Evolutionary conservation across 2,329 filamentous ascomycete genomes (phyloP).

Genomic region (Colletotrichum limetticola): DNA sequence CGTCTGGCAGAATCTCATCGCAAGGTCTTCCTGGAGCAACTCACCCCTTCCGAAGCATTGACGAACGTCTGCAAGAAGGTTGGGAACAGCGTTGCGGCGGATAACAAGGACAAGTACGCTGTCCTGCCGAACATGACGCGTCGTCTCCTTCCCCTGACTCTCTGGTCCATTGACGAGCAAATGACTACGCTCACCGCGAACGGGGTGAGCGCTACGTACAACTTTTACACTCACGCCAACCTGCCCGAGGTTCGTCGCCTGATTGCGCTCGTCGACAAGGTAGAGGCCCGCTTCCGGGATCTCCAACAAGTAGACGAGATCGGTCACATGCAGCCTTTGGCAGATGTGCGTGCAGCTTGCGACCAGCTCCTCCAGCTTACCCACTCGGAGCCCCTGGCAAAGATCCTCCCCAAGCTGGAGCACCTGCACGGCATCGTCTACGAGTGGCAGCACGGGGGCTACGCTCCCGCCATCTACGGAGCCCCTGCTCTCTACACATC

Average conservation of each 20-base stretch:
- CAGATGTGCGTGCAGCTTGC: constrained; percentile 81
- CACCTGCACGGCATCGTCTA: constrained; percentile 87
- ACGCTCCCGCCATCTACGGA: constrained; percentile 84
- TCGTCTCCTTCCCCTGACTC: constrained; percentile 71
- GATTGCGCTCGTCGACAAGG: constrained; percentile 73
- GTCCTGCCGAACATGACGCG: constrained; percentile 54
- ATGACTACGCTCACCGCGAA: constrained; percentile 53
- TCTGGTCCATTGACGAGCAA: constrained; percentile 74
- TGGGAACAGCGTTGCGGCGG: constrained; percentile 49
- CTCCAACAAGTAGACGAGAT: constrained; percentile 76
- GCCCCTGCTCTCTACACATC: constrained; percentile 78
- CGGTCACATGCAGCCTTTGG: constrained; percentile 78
- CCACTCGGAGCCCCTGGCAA: constrained; percentile 86
- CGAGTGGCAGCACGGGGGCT: constrained; percentile 90
- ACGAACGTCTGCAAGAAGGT: constrained; percentile 55
- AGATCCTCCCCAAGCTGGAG: constrained; percentile 86
- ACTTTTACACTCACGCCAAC: constrained; percentile 91
- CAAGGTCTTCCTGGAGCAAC: constrained; percentile 59
- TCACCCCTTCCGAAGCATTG: constrained; percentile 55
- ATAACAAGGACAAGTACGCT: constrained; percentile 37
- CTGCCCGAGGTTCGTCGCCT: constrained; percentile 79
- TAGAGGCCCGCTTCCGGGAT: constrained; percentile 77
- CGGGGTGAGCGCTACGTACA: constrained; percentile 67
- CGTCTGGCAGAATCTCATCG: constrained; percentile 71
- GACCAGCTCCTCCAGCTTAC: constrained; percentile 79